Evolutionary conservation across 495 filamentous ascomycete species (phyloP), one percentile per base, ranked within the genome.

Genomic region (Delitschia confertaspora): DNA sequence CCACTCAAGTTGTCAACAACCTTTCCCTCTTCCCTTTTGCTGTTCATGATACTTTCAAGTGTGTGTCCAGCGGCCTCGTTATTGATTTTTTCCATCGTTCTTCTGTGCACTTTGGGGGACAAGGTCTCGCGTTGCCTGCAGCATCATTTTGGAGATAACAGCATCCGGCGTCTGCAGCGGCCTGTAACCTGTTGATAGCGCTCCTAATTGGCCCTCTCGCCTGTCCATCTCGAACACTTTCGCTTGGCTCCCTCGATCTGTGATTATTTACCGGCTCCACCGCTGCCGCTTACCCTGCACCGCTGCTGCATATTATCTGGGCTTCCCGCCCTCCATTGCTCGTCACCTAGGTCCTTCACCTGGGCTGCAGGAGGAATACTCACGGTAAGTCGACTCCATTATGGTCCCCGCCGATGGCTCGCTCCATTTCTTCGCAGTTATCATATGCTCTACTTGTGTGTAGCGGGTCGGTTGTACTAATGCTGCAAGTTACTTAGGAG

Each of bases 311-410:
- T 51, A 51, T 39, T 51, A 51, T 36, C 38, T 36, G 42, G 21
- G 25, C 34, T 29, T 6, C 21, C 46, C 38, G 23, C 40, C 38
- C 30, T 17, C 26, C 33, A 6, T 23, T 40, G 40, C 47, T 33
- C 41, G 25, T 45, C 41, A 51, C 47, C 47, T 51, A 45, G 47
- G 47, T 45, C 47, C 32, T 29, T 51, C 40, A 49, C 47, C 47
- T 45, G 47, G 47, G 47, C 47, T 39, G 20, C 33, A 37, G 39
- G 47, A 33, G 47, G 40, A 31, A 38, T 42, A 24, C 26, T 34
- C 19, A 21, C 30, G 40, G 47, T 50, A 38, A n/a, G 47, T 43
- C 16, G 4, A 4, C 6, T 7, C 16, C 9, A 14, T n/a, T 17
- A 9, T 23, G 27, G n/a, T 10, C 33, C 11, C 25, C 21, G 21